Evolutionary conservation across 768 basidiomycete species (phyloP).

Genomic region (Exsudoporus frostii): DNA sequence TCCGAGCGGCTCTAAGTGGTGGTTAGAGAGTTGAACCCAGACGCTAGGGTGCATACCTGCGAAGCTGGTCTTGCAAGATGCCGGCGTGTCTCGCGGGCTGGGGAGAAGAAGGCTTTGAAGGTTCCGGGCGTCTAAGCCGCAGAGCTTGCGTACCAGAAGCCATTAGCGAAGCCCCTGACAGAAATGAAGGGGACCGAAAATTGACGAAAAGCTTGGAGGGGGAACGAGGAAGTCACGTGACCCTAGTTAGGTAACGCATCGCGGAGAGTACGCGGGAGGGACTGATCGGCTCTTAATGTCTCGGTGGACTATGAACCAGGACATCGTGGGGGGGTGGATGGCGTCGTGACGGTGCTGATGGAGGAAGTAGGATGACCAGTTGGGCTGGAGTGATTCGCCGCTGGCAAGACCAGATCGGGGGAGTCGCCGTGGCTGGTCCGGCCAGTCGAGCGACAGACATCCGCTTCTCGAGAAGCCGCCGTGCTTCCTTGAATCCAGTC

Average conservation of each 20-base stretch:
- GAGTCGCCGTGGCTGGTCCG: conserved; percentile 27
- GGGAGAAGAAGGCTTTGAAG: conserved; percentile 22
- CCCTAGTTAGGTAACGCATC: background rate
- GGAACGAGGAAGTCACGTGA: conserved; percentile 12
- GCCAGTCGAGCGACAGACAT: conserved; percentile 19
- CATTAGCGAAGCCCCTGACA: conserved; percentile 26
- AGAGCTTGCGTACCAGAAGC: conserved; percentile 47
- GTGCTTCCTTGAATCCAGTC: conserved; percentile 24
- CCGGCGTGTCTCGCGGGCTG: conserved; percentile 53
- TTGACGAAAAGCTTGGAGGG: background rate
- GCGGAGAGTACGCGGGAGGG: background rate
- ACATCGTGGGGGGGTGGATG: background rate
- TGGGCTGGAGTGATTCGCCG: conserved; percentile 24
- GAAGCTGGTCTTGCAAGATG: conserved; percentile 76
- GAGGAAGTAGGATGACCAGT: conserved; percentile 14
- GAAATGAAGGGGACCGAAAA: background rate
- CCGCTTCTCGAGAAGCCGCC: conserved; percentile 29
- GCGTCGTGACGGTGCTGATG: background rate
- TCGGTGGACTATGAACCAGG: background rate
- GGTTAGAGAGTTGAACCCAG: conserved; percentile 8
- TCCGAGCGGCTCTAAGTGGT: conserved; percentile 53
- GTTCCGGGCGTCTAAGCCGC: conserved; percentile 47
- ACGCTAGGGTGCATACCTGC: conserved; percentile 46
- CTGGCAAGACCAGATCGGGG: conserved; percentile 29
- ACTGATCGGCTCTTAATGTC: background rate